These are phyloP conservation scores for Apiospora rasikravindrae DNA, from an alignment of 2,329 filamentous ascomycete genomes.

Conservation along the genomic window DNA sequence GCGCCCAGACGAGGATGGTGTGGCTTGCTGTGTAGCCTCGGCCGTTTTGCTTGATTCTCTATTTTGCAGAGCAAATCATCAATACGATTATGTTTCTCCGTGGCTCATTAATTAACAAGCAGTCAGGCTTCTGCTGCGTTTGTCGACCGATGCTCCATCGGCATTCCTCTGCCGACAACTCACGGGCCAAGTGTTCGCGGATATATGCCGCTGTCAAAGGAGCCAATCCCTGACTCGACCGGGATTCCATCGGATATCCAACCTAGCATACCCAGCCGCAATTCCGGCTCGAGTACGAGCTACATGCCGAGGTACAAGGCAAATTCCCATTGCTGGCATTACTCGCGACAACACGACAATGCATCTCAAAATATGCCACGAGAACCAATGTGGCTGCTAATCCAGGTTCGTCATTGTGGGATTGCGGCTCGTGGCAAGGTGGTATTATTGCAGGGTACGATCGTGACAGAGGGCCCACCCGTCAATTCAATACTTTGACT, in stretches of 20 bases:
- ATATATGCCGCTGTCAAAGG: constrained; percentile 11
- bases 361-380: background rate
- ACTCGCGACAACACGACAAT: background rate
- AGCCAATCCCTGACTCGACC: background rate
- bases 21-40: background rate
- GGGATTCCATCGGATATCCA: background rate
- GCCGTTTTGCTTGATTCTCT: background rate
- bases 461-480: background rate
- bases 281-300: background rate
- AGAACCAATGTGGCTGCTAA: background rate
- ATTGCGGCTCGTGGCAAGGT: constrained; percentile 1
- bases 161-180: background rate
- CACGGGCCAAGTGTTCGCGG: constrained; percentile 14
- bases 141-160: background rate
- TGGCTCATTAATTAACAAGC: background rate
- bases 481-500: background rate
- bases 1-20: background rate
- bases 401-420: background rate
- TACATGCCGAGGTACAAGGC: background rate
- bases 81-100: background rate
- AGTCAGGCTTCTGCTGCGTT: background rate
- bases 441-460: constrained; percentile 12
- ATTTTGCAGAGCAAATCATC: background rate
- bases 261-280: background rate
- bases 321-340: background rate